These are phyloP conservation scores for Didymellaceae sp. DNA, from an alignment of 2,329 filamentous ascomycete species.

Conservation along the genomic window DNA sequence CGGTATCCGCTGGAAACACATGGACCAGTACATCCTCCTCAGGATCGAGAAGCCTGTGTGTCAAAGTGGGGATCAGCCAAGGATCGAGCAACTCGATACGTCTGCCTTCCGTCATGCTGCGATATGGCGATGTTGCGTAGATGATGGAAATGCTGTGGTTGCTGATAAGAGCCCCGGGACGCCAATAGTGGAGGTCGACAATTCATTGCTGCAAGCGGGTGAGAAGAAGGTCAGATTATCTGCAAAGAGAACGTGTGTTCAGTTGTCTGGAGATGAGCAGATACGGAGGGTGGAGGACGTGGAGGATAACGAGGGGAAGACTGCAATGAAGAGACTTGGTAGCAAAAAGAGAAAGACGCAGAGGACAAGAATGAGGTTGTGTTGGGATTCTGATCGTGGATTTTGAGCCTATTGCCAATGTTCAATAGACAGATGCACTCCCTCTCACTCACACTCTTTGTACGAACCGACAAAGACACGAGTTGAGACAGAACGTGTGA, in stretches of 20 bases:
- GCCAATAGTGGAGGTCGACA: neutral
- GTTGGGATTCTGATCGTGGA: neutral
- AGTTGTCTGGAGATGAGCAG: neutral
- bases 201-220: neutral
- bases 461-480: too few relatives aligned
- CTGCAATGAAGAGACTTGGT: neutral
- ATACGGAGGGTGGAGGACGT: neutral
- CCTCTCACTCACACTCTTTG: too few relatives aligned
- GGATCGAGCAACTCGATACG: neutral
- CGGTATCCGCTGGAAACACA: constrained; percentile 1
- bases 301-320: neutral
- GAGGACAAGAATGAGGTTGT: neutral
- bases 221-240: constrained; percentile 1
- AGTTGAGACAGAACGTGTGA: too few relatives aligned
- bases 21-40: neutral
- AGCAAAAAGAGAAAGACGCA: neutral
- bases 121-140: neutral
- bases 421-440: too few relatives aligned
- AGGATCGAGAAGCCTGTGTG: neutral
- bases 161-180: neutral
- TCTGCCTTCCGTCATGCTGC: neutral
- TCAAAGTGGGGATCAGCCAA: neutral
- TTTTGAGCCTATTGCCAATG: neutral
- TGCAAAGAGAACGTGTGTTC: neutral
- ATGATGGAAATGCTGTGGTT: neutral